Evolutionary conservation across 2,329 filamentous ascomycete species (phyloP).

Genomic region (Apiospora aurea): DNA sequence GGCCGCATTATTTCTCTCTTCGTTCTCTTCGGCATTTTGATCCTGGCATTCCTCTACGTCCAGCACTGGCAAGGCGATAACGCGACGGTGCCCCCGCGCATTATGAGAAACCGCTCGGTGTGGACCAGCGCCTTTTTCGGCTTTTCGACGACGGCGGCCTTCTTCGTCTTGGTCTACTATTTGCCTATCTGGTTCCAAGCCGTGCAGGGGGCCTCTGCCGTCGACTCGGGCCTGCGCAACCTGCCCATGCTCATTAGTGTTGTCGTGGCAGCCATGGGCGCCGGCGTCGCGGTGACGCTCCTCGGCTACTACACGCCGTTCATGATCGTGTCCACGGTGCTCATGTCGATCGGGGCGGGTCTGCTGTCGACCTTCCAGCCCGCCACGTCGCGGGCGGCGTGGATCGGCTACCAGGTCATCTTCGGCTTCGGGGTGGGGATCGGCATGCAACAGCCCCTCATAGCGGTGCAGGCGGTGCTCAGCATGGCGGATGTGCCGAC

Average conservation of each 20-base stretch:
- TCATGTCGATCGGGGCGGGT: slow-evolving; percentile 44
- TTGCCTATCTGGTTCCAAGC: slow-evolving; percentile 41
- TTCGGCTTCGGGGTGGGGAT: slow-evolving; percentile 50
- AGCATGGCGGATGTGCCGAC: slow-evolving; percentile 39
- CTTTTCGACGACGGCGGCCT: slow-evolving; percentile 44
- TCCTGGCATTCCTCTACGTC: slow-evolving; percentile 42
- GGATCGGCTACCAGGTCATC: slow-evolving; percentile 53
- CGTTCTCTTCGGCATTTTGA: slow-evolving; percentile 42
- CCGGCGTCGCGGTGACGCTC: slow-evolving; percentile 39
- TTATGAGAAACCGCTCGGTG: slow-evolving; percentile 47
- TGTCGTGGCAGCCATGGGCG: slow-evolving; percentile 38
- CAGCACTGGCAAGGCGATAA: slow-evolving; percentile 46
- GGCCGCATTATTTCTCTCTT: slow-evolving; percentile 45
- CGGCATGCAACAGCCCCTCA: slow-evolving; percentile 49
- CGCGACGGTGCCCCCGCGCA: slow-evolving; percentile 50
- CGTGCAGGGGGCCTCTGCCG: slow-evolving; percentile 43
- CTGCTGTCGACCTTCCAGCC: slow-evolving; percentile 48
- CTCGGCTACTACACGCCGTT: slow-evolving; percentile 48
- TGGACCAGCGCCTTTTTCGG: slow-evolving; percentile 38
- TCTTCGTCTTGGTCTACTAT: slow-evolving; percentile 45
- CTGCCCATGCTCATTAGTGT: slow-evolving; percentile 44
- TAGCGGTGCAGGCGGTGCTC: slow-evolving; percentile 50
- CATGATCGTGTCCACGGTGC: slow-evolving; percentile 46
- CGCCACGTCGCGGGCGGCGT: slow-evolving; percentile 40
- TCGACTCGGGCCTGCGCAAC: slow-evolving; percentile 45